Evolutionary conservation across 139 green algal genomes (phyloP).

Genomic region (Chlamydomonas schloesseri): DNA sequence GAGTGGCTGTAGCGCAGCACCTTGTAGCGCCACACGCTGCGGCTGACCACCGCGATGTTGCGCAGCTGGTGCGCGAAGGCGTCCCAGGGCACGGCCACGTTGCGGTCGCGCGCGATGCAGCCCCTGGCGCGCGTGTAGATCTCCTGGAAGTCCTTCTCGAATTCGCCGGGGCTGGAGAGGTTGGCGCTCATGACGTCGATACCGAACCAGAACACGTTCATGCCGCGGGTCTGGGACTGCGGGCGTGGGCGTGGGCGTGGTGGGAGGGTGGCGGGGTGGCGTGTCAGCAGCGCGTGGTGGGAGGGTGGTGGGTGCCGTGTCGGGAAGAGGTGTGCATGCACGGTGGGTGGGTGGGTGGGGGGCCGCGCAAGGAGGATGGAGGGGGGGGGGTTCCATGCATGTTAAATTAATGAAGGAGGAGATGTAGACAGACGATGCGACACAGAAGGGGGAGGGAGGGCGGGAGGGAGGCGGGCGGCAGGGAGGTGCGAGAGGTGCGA

Average conservation of each 20-base stretch:
- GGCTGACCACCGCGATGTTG: conserved; percentile 1
- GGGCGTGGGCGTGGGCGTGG: background rate
- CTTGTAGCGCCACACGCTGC: conserved; percentile 35
- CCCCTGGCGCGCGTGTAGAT: conserved; percentile 26
- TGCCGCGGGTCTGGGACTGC: conserved; percentile 28
- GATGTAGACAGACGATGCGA: no score
- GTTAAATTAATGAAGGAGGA: no score
- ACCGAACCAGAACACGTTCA: conserved; percentile 41
- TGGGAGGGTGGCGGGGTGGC: no score
- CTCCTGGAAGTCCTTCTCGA: conserved; percentile 22
- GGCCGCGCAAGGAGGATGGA: no score
- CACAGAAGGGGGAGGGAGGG: no score
- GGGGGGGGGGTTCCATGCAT: no score
- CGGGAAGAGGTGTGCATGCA: no score
- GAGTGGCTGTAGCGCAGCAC: conserved; percentile 32
- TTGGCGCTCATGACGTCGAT: conserved; percentile 32
- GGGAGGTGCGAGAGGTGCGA: no score
- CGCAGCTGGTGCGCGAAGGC: conserved; percentile 21
- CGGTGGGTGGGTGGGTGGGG: no score
- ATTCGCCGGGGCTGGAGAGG: conserved; percentile 11
- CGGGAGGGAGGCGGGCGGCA: no score
- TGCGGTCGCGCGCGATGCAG: conserved; percentile 30
- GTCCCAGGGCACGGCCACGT: conserved; percentile 11
- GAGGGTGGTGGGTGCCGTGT: no score
- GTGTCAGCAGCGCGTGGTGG: no score